Conservation (phyloP, 1,284 basidiomycete species). For the Apiotrichum gracile region DNA sequence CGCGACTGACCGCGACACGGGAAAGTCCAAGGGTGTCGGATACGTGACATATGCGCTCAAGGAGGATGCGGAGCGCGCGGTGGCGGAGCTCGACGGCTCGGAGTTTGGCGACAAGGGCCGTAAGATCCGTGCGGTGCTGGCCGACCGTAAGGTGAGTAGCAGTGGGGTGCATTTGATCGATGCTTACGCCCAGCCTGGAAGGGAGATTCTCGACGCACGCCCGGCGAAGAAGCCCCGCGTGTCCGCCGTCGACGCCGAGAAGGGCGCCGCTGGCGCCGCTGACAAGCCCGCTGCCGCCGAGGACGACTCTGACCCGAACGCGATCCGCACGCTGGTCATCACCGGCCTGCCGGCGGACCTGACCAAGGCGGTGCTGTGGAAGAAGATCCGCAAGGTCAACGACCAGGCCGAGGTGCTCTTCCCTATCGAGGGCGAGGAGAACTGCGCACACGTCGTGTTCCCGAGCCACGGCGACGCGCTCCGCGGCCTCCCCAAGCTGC, state of each 20-base stretch:
- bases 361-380: conserved; percentile 74
- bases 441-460: conserved; percentile 69
- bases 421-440: conserved; percentile 53
- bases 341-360: conserved; percentile 64
- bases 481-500: conserved; percentile 72
- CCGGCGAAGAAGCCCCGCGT: conserved; percentile 17
- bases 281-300: background rate
- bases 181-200: conserved; percentile 4
- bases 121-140: conserved; percentile 70
- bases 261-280: no score
- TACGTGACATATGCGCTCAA: conserved; percentile 88
- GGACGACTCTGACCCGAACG: conserved; percentile 56
- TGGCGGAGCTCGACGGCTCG: conserved; percentile 55
- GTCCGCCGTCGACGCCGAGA: conserved; percentile 2
- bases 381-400: conserved; percentile 71
- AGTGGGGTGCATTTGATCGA: background rate
- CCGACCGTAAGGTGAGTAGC: conserved; percentile 62
- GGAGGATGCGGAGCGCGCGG: conserved; percentile 78
- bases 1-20: conserved; percentile 63
- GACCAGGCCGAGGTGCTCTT: conserved; percentile 59
- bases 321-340: conserved; percentile 73
- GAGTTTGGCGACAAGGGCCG: conserved; percentile 56
- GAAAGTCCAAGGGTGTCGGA: conserved; percentile 91
- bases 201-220: conserved; percentile 5
- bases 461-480: conserved; percentile 63